phyloP scores from a whole-genome alignment of 1,284 basidiomycete genomes.

The Ceratobasidium sp. region DNA sequence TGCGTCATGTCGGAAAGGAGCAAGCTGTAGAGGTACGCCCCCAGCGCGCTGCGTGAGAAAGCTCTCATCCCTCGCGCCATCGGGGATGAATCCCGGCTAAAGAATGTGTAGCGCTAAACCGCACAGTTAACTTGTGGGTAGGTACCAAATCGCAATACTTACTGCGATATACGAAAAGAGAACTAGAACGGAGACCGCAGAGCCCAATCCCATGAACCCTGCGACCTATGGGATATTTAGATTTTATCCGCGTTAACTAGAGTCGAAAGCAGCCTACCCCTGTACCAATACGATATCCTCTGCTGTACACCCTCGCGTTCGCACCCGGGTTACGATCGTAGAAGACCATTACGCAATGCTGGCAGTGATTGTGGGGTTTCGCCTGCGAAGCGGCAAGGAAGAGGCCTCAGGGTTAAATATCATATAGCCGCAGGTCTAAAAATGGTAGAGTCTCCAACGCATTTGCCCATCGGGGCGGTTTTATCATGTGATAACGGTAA shows the following conservation, averaged over 20 bases:
- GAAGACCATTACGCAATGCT: neutral
- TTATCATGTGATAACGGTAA: no score
- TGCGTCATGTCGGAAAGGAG: conserved; percentile 32
- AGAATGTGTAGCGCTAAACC: conserved; percentile 16
- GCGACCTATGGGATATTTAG: conserved; percentile 1
- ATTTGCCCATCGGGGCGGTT: no score
- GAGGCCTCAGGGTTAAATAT: neutral
- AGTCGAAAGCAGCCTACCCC: conserved; percentile 7
- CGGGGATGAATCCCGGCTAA: neutral
- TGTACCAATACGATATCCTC: conserved; percentile 8
- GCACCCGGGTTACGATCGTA: conserved; percentile 15
- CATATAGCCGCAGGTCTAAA: no score
- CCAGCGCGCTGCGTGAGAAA: conserved; percentile 30
- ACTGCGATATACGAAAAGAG: conserved; percentile 26
- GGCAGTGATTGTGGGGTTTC: neutral
- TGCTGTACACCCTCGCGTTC: conserved; percentile 3
- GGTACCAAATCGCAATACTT: no score
- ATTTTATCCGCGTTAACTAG: neutral
- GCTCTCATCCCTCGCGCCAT: conserved; percentile 22
- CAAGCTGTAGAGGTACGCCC: conserved; percentile 12
- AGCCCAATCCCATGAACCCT: conserved; percentile 1
- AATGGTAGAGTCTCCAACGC: no score
- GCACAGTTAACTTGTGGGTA: neutral
- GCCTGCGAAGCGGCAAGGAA: neutral
- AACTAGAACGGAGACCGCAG: conserved; percentile 14